phyloP scores from a whole-genome alignment of 768 basidiomycete genomes.

The Leccinum rimulosum region DNA sequence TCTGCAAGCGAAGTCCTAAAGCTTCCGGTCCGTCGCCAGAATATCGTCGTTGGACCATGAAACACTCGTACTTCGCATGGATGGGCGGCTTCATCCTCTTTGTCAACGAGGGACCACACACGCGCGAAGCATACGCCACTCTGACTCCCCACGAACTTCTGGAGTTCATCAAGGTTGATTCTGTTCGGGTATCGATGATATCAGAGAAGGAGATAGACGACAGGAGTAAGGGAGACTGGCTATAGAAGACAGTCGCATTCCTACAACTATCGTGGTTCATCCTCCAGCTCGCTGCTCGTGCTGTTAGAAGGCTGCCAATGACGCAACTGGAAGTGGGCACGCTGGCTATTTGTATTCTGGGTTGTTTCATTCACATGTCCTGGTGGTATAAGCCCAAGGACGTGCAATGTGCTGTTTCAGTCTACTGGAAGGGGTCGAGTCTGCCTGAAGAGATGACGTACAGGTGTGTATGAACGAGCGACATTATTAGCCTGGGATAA shows the following conservation, averaged over 20 bases:
- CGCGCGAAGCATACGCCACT: background rate
- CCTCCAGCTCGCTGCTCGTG: background rate
- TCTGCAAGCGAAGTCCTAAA: background rate
- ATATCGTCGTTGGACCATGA: background rate
- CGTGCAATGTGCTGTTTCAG: background rate
- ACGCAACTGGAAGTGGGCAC: background rate
- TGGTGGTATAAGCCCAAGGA: background rate
- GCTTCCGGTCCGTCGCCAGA: background rate
- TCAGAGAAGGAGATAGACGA: background rate
- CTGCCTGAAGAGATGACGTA: background rate
- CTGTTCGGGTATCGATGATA: background rate
- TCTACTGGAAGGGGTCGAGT: background rate
- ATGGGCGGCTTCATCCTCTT: background rate
- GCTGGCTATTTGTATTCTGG: background rate
- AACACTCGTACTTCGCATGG: background rate
- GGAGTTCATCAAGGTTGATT: background rate
- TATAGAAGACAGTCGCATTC: background rate
- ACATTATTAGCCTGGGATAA: background rate
- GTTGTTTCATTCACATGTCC: background rate
- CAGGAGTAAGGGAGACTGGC: background rate
- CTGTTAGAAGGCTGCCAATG: background rate
- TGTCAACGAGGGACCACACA: background rate
- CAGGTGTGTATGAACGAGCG: background rate
- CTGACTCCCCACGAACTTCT: background rate
- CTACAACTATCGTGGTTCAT: background rate